Evolutionary conservation across 192 early-diverging fungal genomes (phyloP).

Genomic region (Dispira parvispora): DNA sequence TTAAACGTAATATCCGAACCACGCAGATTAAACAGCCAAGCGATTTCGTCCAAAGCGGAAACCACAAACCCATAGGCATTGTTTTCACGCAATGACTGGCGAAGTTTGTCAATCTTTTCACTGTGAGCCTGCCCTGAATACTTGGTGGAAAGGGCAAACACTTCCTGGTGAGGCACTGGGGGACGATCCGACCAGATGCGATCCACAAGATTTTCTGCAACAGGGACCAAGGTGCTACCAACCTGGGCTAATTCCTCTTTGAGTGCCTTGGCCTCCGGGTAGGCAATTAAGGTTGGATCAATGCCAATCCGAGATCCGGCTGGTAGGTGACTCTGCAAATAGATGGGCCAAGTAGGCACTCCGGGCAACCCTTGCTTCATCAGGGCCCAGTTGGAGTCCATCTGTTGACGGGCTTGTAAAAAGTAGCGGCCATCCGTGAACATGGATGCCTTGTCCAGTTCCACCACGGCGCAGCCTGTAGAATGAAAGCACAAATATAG

Average conservation of each 20-base stretch:
- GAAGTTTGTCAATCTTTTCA: slow-evolving; percentile 59
- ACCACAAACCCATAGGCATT: slow-evolving; percentile 58
- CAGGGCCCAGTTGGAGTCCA: slow-evolving; percentile 85
- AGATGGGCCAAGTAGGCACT: slow-evolving; percentile 81
- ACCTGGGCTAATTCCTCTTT: slow-evolving; percentile 29
- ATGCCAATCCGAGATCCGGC: slow-evolving; percentile 72
- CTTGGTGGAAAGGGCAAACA: slow-evolving; percentile 45
- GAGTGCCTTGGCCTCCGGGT: slow-evolving; percentile 40
- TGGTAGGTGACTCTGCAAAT: slow-evolving; percentile 53
- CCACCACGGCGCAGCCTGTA: slow-evolving; percentile 68
- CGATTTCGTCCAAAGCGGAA: slow-evolving; percentile 86
- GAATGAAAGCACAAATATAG: not conserved
- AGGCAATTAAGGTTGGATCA: slow-evolving; percentile 72
- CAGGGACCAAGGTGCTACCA: slow-evolving; percentile 48
- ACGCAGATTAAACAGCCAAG: slow-evolving; percentile 93
- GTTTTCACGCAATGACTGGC: slow-evolving; percentile 43
- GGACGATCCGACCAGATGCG: slow-evolving; percentile 68
- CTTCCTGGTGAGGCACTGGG: slow-evolving; percentile 41
- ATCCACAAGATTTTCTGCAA: slow-evolving; percentile 74
- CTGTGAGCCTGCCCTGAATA: slow-evolving; percentile 42
- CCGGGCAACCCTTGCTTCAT: slow-evolving; percentile 82
- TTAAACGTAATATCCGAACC: slow-evolving; percentile 93
- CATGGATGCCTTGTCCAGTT: slow-evolving; percentile 57
- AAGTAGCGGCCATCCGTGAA: slow-evolving; percentile 99
- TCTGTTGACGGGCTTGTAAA: slow-evolving; percentile 81